Percentiles rank a stretch among this genome's conserved stretches.
Evolutionary conservation across 805 yeast genomes (phyloP).

Genomic region (Spathaspora girioi): DNA sequence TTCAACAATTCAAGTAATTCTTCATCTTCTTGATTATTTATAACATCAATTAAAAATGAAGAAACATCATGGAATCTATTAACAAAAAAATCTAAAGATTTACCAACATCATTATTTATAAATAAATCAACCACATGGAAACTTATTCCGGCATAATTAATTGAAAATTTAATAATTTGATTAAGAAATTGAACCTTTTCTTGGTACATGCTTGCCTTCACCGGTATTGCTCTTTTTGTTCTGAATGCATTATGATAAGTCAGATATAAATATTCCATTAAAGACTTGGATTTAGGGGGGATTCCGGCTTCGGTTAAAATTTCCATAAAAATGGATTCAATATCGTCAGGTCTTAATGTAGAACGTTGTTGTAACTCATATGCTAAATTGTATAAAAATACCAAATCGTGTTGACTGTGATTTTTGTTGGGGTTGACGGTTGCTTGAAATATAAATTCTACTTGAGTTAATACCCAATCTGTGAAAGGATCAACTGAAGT

Average conservation of each 20-base stretch:
- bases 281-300: constrained; percentile 24
- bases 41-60: constrained; percentile 52
- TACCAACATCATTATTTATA: constrained; percentile 33
- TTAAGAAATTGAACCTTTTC: constrained; percentile 39
- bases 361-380: constrained; percentile 16
- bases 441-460: constrained; percentile 35
- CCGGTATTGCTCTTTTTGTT: constrained; percentile 39
- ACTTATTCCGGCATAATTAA: constrained; percentile 64
- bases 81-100: constrained; percentile 23
- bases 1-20: constrained; percentile 61
- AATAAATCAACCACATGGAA: constrained; percentile 70
- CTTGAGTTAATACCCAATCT: constrained; percentile 39
- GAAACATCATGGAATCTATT: constrained; percentile 13
- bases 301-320: constrained; percentile 53
- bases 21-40: constrained; percentile 60
- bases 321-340: constrained; percentile 56
- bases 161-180: constrained; percentile 45
- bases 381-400: constrained; percentile 21
- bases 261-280: constrained; percentile 46
- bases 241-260: constrained; percentile 42
- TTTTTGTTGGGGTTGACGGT: constrained; percentile 19
- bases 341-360: constrained; percentile 23
- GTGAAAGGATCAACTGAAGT: constrained; percentile 10
- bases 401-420: constrained; percentile 8
- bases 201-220: constrained; percentile 35